Evolutionary conservation across 257 asterid genomes (phyloP), one percentile per base, ranked within the genome.

Genomic region (Solanum tarapatanum): DNA sequence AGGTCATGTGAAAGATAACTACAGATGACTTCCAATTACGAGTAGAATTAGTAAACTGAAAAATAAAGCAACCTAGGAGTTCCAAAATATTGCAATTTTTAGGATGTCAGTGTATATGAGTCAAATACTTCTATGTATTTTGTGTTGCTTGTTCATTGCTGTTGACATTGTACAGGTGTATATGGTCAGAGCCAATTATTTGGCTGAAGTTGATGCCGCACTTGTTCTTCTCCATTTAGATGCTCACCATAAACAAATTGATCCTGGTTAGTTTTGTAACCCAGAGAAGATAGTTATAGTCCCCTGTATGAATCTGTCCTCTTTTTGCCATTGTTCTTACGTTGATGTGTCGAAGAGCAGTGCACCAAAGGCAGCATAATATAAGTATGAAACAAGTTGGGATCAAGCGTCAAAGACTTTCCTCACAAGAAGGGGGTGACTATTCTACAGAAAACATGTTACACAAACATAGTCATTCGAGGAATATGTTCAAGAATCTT

Each of bases 201-300:
- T 91, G 73, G 88, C 90, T 43, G 91, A 89, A 88, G 92, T 89
- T 76, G 93, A 92, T 16, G 94, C 94, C 0, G 94, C 94, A 21
- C 91, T 92, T 66, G 89, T 91, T 90, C 92, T 92, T 85, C 41
- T 92, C 75, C 91, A 85, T n/a, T 87, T 92, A 86, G 90, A 88
- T 62, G 86, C 89, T 32, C 86, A 82, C 6, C 87, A 88, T 69
- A 76, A 58, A 43, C 24, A 37, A 55, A 84, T 11, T 66, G 73
- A 84, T 16, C 41, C 79, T 21, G 74, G 92, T 87, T 28, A 55
- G 88, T 35, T 88, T 36, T 24, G 32, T 23, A 32, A 82, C 10
- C 32, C 84, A 30, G 26, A 60, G 41, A 64, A 45, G 75, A 73
- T 32, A 60, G 45, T 7, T 87, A 41, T 45, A 76, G 33, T 43